Evolutionary conservation across 768 basidiomycete genomes (phyloP).

Genomic region (Leucosporidium yakuticum): DNA sequence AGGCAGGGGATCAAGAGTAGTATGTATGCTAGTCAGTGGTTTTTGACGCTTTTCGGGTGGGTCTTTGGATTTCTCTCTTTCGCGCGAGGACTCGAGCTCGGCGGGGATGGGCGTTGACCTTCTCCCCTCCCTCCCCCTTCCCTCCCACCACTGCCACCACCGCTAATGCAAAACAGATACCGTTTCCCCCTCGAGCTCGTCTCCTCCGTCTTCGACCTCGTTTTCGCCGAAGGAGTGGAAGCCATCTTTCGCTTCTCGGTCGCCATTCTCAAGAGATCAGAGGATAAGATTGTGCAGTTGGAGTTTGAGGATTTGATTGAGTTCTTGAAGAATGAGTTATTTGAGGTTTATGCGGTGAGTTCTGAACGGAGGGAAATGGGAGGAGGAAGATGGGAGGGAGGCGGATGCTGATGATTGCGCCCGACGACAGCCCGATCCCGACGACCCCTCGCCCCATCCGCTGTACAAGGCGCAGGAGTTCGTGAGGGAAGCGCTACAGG

Average conservation of each 20-base stretch:
- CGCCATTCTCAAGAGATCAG: slow-evolving; percentile 77
- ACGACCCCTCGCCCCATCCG: slow-evolving; percentile 41
- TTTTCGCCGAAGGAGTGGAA: slow-evolving; percentile 92
- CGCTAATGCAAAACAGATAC: slow-evolving; percentile 16
- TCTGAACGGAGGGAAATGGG: neutral
- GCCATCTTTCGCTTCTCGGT: slow-evolving; percentile 94
- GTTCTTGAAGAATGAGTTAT: slow-evolving; percentile 72
- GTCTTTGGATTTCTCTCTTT: slow-evolving; percentile 52
- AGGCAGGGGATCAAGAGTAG: slow-evolving; percentile 92
- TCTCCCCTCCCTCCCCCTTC: neutral
- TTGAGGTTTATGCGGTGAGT: slow-evolving; percentile 67
- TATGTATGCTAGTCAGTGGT: slow-evolving; percentile 99
- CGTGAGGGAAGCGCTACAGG: slow-evolving; percentile 74
- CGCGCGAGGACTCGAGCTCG: neutral
- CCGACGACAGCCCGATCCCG: slow-evolving; percentile 26
- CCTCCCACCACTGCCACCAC: neutral
- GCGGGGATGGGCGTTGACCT: neutral
- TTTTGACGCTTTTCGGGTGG: slow-evolving; percentile 88
- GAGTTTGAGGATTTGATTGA: slow-evolving; percentile 87
- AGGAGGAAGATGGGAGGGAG: no score
- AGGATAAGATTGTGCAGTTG: slow-evolving; percentile 65
- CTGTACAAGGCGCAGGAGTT: slow-evolving; percentile 70
- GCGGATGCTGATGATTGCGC: slow-evolving; percentile 24
- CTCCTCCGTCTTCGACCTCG: slow-evolving; percentile 92
- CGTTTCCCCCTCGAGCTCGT: slow-evolving; percentile 93